Evolutionary conservation across 805 yeast species (phyloP), one percentile per base, ranked within the genome.

Genomic region (Candida dajiaensis): DNA sequence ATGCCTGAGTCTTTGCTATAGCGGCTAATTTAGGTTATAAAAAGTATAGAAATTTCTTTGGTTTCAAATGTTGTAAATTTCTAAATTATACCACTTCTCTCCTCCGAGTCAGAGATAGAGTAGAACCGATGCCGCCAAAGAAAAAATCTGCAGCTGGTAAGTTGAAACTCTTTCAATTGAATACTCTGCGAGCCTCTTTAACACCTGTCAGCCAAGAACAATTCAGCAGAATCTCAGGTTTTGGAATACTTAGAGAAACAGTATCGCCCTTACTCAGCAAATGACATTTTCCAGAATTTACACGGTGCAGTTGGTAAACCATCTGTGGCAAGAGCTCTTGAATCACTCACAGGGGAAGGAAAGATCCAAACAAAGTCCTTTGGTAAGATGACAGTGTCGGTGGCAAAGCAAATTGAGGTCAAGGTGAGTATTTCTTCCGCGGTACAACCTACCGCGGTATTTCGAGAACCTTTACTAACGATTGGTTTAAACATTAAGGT

Each of bases 1-100:
- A 83, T 86, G 94, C 92, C 94, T 2, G 82, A 77, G 48, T 51
- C 38, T 21, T 45, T 54, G 39, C 25, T 38, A 31, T 39, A 21
- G 12, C 23, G 22, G 25, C 25, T 19, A 13, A 12, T 36, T 9
- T 36, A 12, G 38, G 18, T 25, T 36, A 19, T 36, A 19, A 38
- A 22, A 21, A 38, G 29, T 23, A n/a, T 13, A 15, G 12, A 20
- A 19, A 6, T 10, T 36, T 19, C 23, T 9, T 36, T 5, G 8
- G 3, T 33, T 33, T 28, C 31, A 13, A 28, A 28, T n/a, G 31
- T 28, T 4, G 31, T 28, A 13, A 12, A 3, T 25, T 28, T 4
- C n/a, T 28, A 13, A 12, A 3, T 25, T 25, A 25, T 25, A 12
- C 12, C 9, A 8, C 8, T 10, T 25, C 28, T 25, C 12, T 25